These are phyloP conservation scores for Wickerhamomyces subpelliculosus DNA, from an alignment of 805 yeast species.

Conservation along the genomic window DNA sequence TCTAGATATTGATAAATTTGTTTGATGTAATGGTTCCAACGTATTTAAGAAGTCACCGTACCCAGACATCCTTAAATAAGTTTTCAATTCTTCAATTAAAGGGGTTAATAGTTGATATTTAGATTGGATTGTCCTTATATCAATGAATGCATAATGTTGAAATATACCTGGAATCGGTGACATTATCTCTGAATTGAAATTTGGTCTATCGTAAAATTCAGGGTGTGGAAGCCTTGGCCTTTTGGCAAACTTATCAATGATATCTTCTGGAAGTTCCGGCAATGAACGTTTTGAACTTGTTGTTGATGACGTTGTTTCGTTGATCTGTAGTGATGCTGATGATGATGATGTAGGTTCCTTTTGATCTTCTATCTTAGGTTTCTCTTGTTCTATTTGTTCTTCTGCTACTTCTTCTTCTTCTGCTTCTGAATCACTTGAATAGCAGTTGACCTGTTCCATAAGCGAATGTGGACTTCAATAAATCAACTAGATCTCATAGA, in stretches of 20 bases:
- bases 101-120: background rate
- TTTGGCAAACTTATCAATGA: too few species aligned
- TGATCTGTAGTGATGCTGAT: background rate
- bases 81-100: background rate
- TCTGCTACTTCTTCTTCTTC: background rate
- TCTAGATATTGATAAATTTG: constrained; percentile 1
- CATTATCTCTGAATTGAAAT: too few species aligned
- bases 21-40: constrained; percentile 4
- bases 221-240: too few species aligned
- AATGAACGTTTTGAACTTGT: background rate
- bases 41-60: background rate
- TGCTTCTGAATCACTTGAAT: background rate
- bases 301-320: background rate
- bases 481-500: background rate
- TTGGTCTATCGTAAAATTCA: too few species aligned
- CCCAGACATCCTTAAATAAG: background rate
- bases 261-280: too few species aligned
- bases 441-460: too few species aligned
- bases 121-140: background rate
- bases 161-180: too few species aligned
- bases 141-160: too few species aligned
- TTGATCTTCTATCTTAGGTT: background rate
- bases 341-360: background rate
- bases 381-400: background rate
- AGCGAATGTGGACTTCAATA: background rate